These are phyloP conservation scores for Boletus rubropictus DNA, from an alignment of 768 basidiomycete species.

Conservation along the genomic window DNA sequence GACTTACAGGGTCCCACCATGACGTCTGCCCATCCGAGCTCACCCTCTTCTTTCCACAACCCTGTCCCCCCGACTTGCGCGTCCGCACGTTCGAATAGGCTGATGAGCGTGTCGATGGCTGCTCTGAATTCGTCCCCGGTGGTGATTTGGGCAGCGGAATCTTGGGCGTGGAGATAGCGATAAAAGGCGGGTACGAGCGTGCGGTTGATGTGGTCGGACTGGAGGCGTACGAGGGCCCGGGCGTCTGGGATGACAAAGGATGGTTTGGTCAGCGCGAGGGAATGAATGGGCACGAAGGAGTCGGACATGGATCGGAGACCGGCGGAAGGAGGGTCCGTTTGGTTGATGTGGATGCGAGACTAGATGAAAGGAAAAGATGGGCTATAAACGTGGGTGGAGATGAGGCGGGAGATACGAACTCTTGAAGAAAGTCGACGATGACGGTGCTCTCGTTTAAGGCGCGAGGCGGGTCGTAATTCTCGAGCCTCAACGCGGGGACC, in stretches of 20 bases:
- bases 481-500: conserved; percentile 62
- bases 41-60: conserved; percentile 52
- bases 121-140: conserved; percentile 48
- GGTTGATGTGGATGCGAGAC: conserved; percentile 46
- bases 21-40: conserved; percentile 58
- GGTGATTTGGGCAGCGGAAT: conserved; percentile 44
- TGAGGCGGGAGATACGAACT: conserved; percentile 42
- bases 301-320: conserved; percentile 49
- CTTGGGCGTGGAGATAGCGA: conserved; percentile 68
- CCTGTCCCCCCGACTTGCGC: conserved; percentile 47
- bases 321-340: conserved; percentile 54
- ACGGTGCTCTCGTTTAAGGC: conserved; percentile 76
- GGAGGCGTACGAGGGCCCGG: conserved; percentile 59
- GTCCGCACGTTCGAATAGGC: conserved; percentile 49
- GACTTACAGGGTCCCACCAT: conserved; percentile 66
- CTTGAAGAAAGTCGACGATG: conserved; percentile 73
- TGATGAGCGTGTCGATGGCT: conserved; percentile 46
- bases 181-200: conserved; percentile 66
- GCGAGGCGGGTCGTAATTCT: conserved; percentile 48
- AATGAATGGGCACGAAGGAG: neutral
- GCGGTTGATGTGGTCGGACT: conserved; percentile 63
- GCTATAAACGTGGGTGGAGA: too few relatives aligned
- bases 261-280: neutral
- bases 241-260: conserved; percentile 41
- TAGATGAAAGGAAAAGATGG: conserved; percentile 14